These are phyloP conservation scores for Cladosporium phlei DNA, from an alignment of 2,329 filamentous ascomycete genomes.

Conservation along the genomic window DNA sequence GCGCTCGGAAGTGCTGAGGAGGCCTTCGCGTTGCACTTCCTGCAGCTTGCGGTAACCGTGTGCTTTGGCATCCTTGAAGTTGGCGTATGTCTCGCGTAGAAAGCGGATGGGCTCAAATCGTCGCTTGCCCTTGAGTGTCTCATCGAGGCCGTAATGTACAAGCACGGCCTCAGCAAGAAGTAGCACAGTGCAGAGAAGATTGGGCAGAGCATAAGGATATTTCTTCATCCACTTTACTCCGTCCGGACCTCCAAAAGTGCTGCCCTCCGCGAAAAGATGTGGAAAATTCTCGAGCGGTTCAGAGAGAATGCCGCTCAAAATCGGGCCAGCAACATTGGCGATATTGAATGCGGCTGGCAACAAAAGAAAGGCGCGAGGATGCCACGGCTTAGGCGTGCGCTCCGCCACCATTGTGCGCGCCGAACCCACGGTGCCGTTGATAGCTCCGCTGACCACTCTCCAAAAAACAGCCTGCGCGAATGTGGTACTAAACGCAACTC, in stretches of 20 bases:
- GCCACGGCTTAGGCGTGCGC: slow-evolving; percentile 36
- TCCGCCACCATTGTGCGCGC: slow-evolving; percentile 41
- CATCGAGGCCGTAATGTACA: slow-evolving; percentile 57
- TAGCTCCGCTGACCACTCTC: slow-evolving; percentile 37
- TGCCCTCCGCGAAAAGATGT: slow-evolving; percentile 52
- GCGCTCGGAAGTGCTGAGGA: slow-evolving; percentile 27
- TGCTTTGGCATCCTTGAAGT: slow-evolving; percentile 22
- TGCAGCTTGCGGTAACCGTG: slow-evolving; percentile 27
- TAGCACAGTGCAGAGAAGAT: slow-evolving; percentile 55
- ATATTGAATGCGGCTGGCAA: slow-evolving; percentile 39
- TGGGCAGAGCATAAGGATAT: slow-evolving; percentile 62
- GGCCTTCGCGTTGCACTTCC: slow-evolving; percentile 25
- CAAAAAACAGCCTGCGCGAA: slow-evolving; percentile 40
- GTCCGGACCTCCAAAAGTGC: slow-evolving; percentile 48
- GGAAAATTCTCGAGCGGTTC: slow-evolving; percentile 56
- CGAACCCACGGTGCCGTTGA: slow-evolving; percentile 40
- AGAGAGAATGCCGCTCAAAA: slow-evolving; percentile 60
- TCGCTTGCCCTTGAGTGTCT: slow-evolving; percentile 39
- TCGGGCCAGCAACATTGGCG: slow-evolving; percentile 38
- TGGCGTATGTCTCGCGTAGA: slow-evolving; percentile 18
- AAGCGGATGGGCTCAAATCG: slow-evolving; percentile 23
- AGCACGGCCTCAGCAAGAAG: slow-evolving; percentile 50
- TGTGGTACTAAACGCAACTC: slow-evolving; percentile 36
- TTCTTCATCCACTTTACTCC: slow-evolving; percentile 57
- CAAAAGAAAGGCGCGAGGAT: slow-evolving; percentile 37